Evolutionary conservation across 2,329 filamentous ascomycete genomes (phyloP).

Genomic region (Fusarium nematophilum): DNA sequence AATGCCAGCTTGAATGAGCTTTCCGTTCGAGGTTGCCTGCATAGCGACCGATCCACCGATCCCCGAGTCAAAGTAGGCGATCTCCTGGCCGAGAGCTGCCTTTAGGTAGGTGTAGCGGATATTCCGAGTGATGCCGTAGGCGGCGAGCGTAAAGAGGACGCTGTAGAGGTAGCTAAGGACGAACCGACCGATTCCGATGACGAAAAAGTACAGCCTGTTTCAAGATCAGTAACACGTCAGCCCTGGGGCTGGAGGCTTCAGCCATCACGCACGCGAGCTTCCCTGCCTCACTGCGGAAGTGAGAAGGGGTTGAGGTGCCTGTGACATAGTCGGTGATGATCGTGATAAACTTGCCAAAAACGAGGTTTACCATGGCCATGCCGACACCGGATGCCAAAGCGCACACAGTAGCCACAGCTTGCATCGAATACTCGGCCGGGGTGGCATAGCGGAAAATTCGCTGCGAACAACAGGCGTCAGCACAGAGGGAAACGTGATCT

Average conservation of each 20-base stretch:
- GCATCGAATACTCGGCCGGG: no score
- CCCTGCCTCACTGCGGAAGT: no score
- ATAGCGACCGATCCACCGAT: constrained; percentile 53
- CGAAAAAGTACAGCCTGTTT: constrained; percentile 67
- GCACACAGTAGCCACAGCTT: no score
- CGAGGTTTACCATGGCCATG: constrained; percentile 44
- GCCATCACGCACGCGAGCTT: no score
- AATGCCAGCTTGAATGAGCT: constrained; percentile 52
- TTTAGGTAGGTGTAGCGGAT: constrained; percentile 60
- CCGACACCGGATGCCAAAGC: constrained; percentile 43
- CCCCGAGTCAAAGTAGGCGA: constrained; percentile 55
- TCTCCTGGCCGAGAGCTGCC: constrained; percentile 59
- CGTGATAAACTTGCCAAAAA: constrained; percentile 44
- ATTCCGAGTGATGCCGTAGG: constrained; percentile 59
- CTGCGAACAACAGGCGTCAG: no score
- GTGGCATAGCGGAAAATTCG: no score
- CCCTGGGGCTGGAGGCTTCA: no score
- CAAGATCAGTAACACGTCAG: no score
- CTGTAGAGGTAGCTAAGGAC: constrained; percentile 57
- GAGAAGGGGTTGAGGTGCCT: constrained; percentile 1
- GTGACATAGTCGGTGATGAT: constrained; percentile 37
- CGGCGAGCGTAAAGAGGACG: constrained; percentile 57
- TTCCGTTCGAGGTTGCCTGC: constrained; percentile 48
- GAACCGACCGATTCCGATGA: constrained; percentile 65
- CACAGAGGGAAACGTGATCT: no score